Base-by-base conservation (phyloP, 2,329 filamentous ascomycete species). In the Colletotrichum melonis region DNA sequence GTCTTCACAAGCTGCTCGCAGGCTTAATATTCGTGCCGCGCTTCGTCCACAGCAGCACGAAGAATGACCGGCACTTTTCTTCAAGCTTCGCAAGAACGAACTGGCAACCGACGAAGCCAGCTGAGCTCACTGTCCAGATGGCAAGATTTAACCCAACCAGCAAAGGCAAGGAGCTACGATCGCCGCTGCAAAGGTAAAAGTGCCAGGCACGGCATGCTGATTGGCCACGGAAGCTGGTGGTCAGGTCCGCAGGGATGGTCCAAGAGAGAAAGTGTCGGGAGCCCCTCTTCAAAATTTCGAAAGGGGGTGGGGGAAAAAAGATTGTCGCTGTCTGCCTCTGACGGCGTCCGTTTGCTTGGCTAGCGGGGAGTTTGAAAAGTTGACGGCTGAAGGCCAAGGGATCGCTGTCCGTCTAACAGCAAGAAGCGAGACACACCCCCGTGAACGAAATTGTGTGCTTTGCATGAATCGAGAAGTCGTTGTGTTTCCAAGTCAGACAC, bases 211-310 rank as follows among this genome's bases (percentile, higher is more conserved):
- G 79, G 75, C 42, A 22, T 38, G 76, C n/a, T 79, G 74, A 85
- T 86, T 86, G 84, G 84, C 58, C 79, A 80, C 82, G 80, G 81
- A 82, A 80, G 60, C 72, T 73, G 64, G 63, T 76, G 76, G 73
- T 74, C 74, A 77, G 78, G 80, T 76, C 79, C 79, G 80, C 77
- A 74, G 74, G 75, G 73, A 78, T 79, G 56, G 42, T 28, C 63
- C 54, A 77, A 75, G 76, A 74, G 62, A 24, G 22, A n/a, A 19
- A 38, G 28, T 30, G 54, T 26, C 38, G 57, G 24, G 57, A 22
- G 74, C 59, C 68, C 77, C 72, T 77, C 65, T 76, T 67, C 75
- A 75, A 72, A 54, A 57, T 57, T 65, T 56, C 56, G 54, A 60
- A 68, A 72, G 63, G 58, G 59, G 58, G 63, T 52, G 67, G 59